Base-by-base conservation (phyloP, 139 green algal species). In the Diplosphaera chodatii region DNA sequence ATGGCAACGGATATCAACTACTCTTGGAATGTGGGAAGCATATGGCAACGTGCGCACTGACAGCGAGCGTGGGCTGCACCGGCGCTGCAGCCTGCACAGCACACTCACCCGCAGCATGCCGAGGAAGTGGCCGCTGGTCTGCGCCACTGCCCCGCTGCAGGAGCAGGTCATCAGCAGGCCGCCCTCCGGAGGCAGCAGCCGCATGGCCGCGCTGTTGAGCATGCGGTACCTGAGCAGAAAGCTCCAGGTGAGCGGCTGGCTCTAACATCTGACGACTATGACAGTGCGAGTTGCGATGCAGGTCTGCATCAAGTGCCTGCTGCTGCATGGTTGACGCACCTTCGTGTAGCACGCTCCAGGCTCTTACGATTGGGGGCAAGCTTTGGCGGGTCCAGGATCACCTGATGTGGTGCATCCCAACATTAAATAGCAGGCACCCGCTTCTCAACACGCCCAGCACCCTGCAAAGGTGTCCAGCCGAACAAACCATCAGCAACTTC, bases 371-470 rank as follows among this genome's bases (percentile, higher is more conserved):
- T 91, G 31, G 93, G 93, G 1, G 93, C 93, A 63, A 98, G 85
- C 79, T 98, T 98, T 34, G 94, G 94, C 1, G 94, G 94, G 74
- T 98, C 94, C 55, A 98, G 78, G 0, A 98, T 77, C n/a, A 98
- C 37, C 37, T 84, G 1, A 98, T 55, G 82, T 97, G 91, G 72
- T 79, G 97, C 10, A 13, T 48, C 27, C 81, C 37, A 48, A 48
- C 13, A 21, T 48, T 13, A 48, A 13, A 21, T 13, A 48, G 37
- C 37, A 8, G 37, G 37, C 37, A 13, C n/a, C n/a, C n/a, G n/a
- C n/a, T n/a, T n/a, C n/a, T n/a, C n/a, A n/a, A n/a, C n/a, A n/a
- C n/a, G n/a, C n/a, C n/a, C n/a, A n/a, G n/a, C n/a, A n/a, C n/a
- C n/a, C n/a, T 8, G 37, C 10, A 48, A 48, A 48, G 8, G 37